Conservation (phyloP, 345 rosid genomes). For the Heritiera littoralis region DNA sequence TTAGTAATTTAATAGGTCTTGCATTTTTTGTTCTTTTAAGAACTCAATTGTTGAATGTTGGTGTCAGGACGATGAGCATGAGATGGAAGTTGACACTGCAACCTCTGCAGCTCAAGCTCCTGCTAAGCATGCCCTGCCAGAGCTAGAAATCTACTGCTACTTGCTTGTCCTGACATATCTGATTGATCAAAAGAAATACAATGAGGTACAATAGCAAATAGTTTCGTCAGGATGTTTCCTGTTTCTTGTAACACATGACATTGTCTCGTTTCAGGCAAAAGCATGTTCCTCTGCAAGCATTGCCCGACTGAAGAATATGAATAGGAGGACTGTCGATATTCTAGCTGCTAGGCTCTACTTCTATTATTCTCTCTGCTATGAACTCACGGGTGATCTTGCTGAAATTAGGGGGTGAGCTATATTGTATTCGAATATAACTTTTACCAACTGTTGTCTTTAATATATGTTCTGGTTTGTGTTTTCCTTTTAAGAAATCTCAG, state of each 20-base stretch:
- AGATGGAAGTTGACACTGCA: conserved; percentile 63
- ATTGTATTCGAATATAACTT: neutral
- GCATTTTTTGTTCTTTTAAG: neutral
- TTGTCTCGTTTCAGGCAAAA: conserved; percentile 42
- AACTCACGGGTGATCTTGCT: conserved; percentile 58
- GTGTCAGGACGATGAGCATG: conserved; percentile 51
- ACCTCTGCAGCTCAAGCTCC: conserved; percentile 40
- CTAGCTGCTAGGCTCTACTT: conserved; percentile 55
- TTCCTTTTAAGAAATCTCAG: neutral
- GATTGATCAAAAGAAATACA: conserved; percentile 58
- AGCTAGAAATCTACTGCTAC: conserved; percentile 54
- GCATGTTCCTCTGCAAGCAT: conserved; percentile 57
- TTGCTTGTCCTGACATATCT: conserved; percentile 51
- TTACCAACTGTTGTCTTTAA: neutral
- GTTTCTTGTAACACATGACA: neutral
- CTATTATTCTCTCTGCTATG: conserved; percentile 62
- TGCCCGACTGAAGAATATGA: conserved; percentile 45
- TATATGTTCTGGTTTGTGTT: neutral
- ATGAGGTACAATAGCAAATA: conserved; percentile 35
- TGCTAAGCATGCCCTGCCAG: conserved; percentile 41
- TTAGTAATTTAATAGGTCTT: neutral
- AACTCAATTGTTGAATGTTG: neutral
- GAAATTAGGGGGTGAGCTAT: conserved; percentile 54
- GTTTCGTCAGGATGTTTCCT: neutral
- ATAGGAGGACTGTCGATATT: conserved; percentile 59